These are phyloP conservation scores for Apostasia ramifera DNA, from an alignment of 106 monocot species.

Conservation along the genomic window DNA sequence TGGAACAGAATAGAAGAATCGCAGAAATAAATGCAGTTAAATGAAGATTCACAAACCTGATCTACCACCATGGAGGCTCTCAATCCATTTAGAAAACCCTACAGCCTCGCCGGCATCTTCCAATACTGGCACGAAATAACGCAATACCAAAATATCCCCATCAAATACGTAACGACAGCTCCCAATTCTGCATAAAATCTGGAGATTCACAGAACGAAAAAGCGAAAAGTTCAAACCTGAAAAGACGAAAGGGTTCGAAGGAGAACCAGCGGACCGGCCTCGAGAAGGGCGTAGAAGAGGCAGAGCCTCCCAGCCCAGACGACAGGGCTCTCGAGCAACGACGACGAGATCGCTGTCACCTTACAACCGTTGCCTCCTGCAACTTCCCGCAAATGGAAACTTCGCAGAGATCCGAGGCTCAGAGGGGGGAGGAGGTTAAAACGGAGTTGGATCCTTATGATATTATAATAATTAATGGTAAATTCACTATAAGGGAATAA, in stretches of 20 bases:
- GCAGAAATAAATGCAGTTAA: neutral
- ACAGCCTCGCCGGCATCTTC: slow-evolving; percentile 43
- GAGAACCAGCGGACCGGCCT: slow-evolving; percentile 75
- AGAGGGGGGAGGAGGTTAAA: slow-evolving; percentile 1
- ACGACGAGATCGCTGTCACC: slow-evolving; percentile 11
- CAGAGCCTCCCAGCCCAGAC: slow-evolving; percentile 81
- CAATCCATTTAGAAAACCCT: slow-evolving; percentile 74
- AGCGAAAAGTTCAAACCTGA: slow-evolving; percentile 26
- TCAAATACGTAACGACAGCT: neutral
- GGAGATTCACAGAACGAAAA: neutral
- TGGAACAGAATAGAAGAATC: neutral
- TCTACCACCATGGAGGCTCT: slow-evolving; percentile 28
- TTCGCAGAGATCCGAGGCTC: neutral
- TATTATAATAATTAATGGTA: too few species aligned
- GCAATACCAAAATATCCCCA: neutral
- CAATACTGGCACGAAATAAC: slow-evolving; percentile 15
- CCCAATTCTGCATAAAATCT: neutral
- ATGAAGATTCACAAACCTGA: slow-evolving; percentile 39
- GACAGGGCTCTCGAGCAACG: slow-evolving; percentile 63
- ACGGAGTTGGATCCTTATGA: too few species aligned
- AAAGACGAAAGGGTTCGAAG: slow-evolving; percentile 49
- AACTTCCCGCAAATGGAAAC: neutral
- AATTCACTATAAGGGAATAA: too few species aligned
- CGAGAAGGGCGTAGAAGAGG: slow-evolving; percentile 74
- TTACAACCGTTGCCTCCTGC: neutral